Base-by-base conservation (phyloP, 495 filamentous ascomycete species). In the Opeltia flavorubescens region DNA sequence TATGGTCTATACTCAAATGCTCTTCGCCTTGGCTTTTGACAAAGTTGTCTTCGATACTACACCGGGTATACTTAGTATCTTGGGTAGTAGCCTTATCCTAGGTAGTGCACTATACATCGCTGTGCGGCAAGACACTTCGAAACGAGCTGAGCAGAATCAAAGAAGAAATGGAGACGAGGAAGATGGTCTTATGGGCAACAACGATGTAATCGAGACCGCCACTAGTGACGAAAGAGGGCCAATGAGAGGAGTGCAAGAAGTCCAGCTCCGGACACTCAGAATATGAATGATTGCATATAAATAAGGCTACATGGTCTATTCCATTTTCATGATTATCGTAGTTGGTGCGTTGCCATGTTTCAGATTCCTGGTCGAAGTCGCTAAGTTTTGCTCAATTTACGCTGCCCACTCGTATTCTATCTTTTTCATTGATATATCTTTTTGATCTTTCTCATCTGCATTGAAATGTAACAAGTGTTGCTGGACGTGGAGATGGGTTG, bases 1-100 rank as follows among this genome's bases (percentile, higher is more conserved):
- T 18, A 94, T 95, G 86, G 68, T 86, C 3, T 96, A 94, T 58
- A 86, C 79, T 36, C 83, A 93, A 60, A 89, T 96, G 84, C 59
- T 96, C 29, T 95, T 94, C 59, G 89, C 89, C 9, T 66, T 94
- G 13, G 74, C 74, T 12, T 88, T 86, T 56, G 89, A 96, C 58
- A 76, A 78, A 47, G 64, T 82, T 41, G 65, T 95, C 11, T 95
- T 82, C 69, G 81, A 83, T 1, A 76, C 72, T 21, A 76, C 69
- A 12, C 80, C 91, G 41, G 75, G 76, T 15, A 55, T 68, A 27
- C 62, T 78, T 52, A 86, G 81, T 45, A 71, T 88, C 48, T 59
- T 72, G 1, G 89, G 89, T 6, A 86, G 83, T 30, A 78, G 68
- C 25, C 56, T 95, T 50, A 94, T 96, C 50, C 59, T 95, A 24